These are phyloP conservation scores for Neurospora sp. DNA, from an alignment of 495 filamentous ascomycete genomes.

Conservation along the genomic window DNA sequence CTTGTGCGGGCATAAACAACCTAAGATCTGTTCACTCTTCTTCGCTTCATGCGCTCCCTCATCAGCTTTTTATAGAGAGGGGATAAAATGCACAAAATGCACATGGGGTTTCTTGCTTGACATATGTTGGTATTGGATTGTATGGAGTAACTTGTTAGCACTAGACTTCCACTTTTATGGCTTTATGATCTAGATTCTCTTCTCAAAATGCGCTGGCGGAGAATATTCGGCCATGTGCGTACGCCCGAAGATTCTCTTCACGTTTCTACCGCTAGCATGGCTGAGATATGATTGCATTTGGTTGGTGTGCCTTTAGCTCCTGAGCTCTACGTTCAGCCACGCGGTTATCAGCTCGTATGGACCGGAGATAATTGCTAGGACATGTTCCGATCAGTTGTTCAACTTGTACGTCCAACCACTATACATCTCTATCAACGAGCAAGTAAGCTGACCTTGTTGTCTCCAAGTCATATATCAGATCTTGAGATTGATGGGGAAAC, in stretches of 20 bases:
- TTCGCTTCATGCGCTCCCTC: background rate
- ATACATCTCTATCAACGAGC: background rate
- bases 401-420: background rate
- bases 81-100: background rate
- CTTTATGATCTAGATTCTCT: background rate
- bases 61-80: background rate
- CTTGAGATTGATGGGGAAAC: background rate
- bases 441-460: background rate
- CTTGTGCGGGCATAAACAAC: slow-evolving; percentile 39
- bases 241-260: background rate
- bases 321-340: background rate
- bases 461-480: background rate
- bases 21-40: background rate
- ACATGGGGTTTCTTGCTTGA: background rate
- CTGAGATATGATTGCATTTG: background rate
- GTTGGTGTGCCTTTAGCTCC: background rate
- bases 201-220: background rate
- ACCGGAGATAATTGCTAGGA: background rate
- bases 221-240: background rate
- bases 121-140: background rate
- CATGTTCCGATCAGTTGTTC: background rate
- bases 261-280: background rate
- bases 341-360: background rate
- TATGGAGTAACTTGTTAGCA: background rate
- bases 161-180: background rate